Evolutionary conservation across 768 basidiomycete genomes (phyloP), one percentile per base, ranked within the genome.

Genomic region (Rubroboletus pulcherrimus): DNA sequence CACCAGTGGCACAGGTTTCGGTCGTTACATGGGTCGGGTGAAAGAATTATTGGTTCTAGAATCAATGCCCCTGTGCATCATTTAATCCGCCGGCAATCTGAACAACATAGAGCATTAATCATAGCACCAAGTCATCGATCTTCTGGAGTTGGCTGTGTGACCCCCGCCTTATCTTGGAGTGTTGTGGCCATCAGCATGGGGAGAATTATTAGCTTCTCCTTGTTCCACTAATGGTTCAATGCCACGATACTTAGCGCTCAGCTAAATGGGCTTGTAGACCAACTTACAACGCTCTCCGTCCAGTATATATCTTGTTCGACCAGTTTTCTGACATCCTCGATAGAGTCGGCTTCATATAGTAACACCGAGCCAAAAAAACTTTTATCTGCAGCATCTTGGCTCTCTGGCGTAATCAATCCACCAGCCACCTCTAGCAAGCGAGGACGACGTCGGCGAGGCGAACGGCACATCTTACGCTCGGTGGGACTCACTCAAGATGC

Each of bases 351-450:
- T 61, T 85, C 77, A 50, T 74, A 78, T 24, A 87, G 72, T 41
- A 86, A 71, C 54, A 77, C 68, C 0, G 83, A 86, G n/a, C 83
- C 86, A 35, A 84, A 70, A 71, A 88, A 76, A 65, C 82, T 85
- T 67, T 77, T 81, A 30, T 79, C 71, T 11, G 74, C 74, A 8
- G 74, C 73, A 8, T 72, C 71, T 49, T 80, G 69, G 14, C 81
- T 84, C 58, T 86, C 85, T 4, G 85, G 84, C 2, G 79, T 82
- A 38, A 85, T 64, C 55, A 86, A 51, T 10, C 78, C 81, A 34
- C 85, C 86, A 4, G 78, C 86, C 40, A 86, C 62, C 49, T 79
- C 85, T 71, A 42, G 37, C 34, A 37, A 42, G 12, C 19, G 49
- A 39, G 30, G 44, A 54, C 59, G 41, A 15, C 24, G 42, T 57